A percentile compares a stretch with the other conserved stretches of the same genome.
Conservation (phyloP, 768 basidiomycete genomes). For the Collybia nuda region DNA sequence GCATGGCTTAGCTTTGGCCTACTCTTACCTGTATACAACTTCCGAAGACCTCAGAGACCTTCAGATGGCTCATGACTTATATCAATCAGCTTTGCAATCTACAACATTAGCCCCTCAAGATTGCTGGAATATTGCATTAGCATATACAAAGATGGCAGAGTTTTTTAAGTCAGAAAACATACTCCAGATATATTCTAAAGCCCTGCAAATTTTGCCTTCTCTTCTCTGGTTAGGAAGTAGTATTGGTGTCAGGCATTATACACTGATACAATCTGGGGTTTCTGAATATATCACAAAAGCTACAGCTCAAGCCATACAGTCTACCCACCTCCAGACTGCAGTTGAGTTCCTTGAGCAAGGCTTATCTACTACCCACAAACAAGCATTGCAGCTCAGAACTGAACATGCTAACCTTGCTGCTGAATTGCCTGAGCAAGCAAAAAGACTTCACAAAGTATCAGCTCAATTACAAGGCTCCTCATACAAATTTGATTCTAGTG, state of each 20-base stretch:
- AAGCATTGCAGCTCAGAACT: slow-evolving; percentile 3
- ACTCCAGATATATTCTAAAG: neutral
- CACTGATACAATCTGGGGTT: neutral
- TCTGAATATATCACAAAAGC: slow-evolving; percentile 1
- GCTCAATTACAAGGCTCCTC: neutral
- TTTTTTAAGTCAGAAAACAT: neutral
- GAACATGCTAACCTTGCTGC: neutral
- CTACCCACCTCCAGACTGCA: neutral
- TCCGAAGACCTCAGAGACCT: slow-evolving; percentile 1
- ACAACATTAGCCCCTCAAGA: slow-evolving; percentile 1
- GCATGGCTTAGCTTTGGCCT: too few relatives aligned
- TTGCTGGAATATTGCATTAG: neutral
- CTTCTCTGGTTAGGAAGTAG: too few relatives aligned
- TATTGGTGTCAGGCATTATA: neutral
- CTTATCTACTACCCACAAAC: slow-evolving; percentile 7
- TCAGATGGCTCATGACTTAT: neutral
- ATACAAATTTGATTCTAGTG: neutral
- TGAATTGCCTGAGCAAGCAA: neutral
- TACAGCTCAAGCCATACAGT: slow-evolving; percentile 2
- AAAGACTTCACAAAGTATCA: neutral
- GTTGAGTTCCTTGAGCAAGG: slow-evolving; percentile 7
- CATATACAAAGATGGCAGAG: neutral
- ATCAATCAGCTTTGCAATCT: slow-evolving; percentile 4
- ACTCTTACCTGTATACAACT: too few relatives aligned
- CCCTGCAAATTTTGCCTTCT: too few relatives aligned